Base-by-base conservation (phyloP, 2,329 filamentous ascomycete genomes). In the Microdochium nivale region DNA sequence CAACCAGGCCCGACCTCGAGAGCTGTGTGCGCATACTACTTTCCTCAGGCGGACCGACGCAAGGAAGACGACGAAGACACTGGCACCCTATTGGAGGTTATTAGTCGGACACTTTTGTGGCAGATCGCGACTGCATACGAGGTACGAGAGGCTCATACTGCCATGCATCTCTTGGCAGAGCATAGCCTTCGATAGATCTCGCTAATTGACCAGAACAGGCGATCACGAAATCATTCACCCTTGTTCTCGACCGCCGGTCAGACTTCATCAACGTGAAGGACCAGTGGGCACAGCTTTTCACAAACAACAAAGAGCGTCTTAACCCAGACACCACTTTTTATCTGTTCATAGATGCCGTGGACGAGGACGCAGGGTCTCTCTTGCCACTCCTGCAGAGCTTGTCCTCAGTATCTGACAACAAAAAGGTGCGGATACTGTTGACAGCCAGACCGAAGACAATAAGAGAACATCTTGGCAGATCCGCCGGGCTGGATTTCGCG, bases 71-170 rank as follows among this genome's bases (percentile, higher is more conserved):
- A 61, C 2, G 62, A 62, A 37, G 61, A 62, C 27, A 51, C 52
- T n/a, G 54, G 54, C 10, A 54, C 48, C 13, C 46, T 54, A 19
- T 43, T 64, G 23, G 59, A 63, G 32, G 25, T 59, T 1, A 55
- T 64, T 23, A 59, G 62, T 9, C 57, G 62, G 37, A 59, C 60
- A 16, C 51, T 65, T 13, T 55, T 68, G 23, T 67, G 64, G 61
- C 66, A 68, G 53, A 59, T 67, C 19, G 58, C 60, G 1, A 63
- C 60, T 21, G 59, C 61, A 3, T 63, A 66, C 19, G 64, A 65
- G 49, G 60, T 64, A n/a, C n/a, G n/a, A 1, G 64, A 67, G 58
- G 62, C 62, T 21, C 67, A 66, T 54, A 61, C 62, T 4, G 58
- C 64, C 3, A 62, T 58, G 35, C 57, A 58, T 35, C 9, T 40